Base-by-base conservation (phyloP, 2,329 filamentous ascomycete species). In the Alternaria ventricosa region DNA sequence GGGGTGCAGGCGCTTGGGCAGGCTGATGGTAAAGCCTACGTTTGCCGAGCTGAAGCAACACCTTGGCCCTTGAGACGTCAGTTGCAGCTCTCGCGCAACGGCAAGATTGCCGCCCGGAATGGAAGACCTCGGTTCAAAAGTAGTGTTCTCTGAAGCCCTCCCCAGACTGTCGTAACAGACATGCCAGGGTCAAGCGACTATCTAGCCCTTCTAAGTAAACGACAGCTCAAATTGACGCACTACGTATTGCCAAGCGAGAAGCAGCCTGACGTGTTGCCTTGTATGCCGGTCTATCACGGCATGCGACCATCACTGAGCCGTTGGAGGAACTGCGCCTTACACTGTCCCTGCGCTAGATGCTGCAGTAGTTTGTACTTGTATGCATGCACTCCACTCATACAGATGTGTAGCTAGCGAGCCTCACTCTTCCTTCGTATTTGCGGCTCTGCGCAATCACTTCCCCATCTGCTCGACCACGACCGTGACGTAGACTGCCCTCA, bases 231-330 rank as follows among this genome's bases (percentile, higher is more conserved):
- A 28, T 45, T 61, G 56, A 45, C 56, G 56, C 61, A 65, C 64
- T 66, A 41, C 47, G 20, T 56, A 53, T 27, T 33, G 71, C 68
- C 66, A 68, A 71, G 70, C 55, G 18, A 44, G 56, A 75, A 63
- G 67, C 65, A 67, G 74, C 71, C 75, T 76, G 65, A 63, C 64
- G 20, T 62, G 30, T 60, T 62, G 63, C 63, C 64, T 69, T 58
- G 54, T 68, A 61, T 68, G 71, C 61, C 69, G 36, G 63, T 57
- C 63, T 56, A 65, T 60, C 66, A 70, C 70, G 60, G 66, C 69
- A 60, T 53, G 20, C 67, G 66, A 60, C 67, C 68, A 55, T 47
- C 41, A 68, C 67, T 51, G 64, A 65, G 36, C 62, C 68, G 23
- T 65, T 50, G 57, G 58, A 70, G 25, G 20, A 69, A 71, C 50